phyloP scores from a whole-genome alignment of 129 eudicot genomes.

The Artemisia tridentata region DNA sequence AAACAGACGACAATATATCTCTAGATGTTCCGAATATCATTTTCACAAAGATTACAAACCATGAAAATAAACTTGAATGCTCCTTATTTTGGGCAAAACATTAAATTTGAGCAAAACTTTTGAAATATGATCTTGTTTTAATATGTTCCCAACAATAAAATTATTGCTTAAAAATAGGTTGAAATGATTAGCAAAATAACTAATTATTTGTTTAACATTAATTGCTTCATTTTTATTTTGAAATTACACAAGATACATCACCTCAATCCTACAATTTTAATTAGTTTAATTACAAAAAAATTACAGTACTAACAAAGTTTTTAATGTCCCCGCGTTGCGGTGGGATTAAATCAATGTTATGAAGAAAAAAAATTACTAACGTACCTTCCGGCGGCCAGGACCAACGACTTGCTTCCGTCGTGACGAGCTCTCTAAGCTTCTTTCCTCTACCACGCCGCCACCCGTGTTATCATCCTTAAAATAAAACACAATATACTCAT shows the following conservation, averaged over 20 bases:
- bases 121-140: not conserved
- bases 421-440: constrained; percentile 12
- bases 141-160: too few relatives aligned
- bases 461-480: constrained; percentile 51
- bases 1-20: too few relatives aligned
- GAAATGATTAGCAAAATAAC: too few relatives aligned
- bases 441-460: constrained; percentile 40
- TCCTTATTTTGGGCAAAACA: not conserved
- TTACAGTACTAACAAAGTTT: too few relatives aligned
- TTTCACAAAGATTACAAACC: not conserved
- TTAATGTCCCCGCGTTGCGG: too few relatives aligned
- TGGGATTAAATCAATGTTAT: not conserved
- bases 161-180: too few relatives aligned
- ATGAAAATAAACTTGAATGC: not conserved
- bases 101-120: not conserved
- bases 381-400: constrained; percentile 37
- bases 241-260: too few relatives aligned
- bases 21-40: too few relatives aligned
- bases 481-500: constrained; percentile 79
- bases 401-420: constrained; percentile 4
- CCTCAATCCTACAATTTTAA: too few relatives aligned
- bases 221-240: too few relatives aligned
- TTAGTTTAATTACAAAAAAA: too few relatives aligned
- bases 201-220: too few relatives aligned
- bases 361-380: not conserved